Conservation (phyloP, 495 filamentous ascomycete genomes). For the Hyphodiscus hymeniophilus region DNA sequence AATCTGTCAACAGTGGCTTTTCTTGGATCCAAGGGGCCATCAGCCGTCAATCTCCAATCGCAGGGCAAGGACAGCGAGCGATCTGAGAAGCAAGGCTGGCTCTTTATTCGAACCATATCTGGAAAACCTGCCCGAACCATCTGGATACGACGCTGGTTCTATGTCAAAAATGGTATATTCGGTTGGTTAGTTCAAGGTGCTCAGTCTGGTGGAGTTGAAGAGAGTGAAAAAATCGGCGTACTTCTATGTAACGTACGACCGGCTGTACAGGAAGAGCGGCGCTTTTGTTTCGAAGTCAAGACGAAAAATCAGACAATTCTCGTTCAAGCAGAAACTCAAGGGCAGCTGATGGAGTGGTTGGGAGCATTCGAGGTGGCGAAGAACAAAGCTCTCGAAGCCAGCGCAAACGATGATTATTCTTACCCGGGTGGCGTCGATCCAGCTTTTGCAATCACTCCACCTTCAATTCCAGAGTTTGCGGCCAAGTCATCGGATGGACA, state of each 20-base stretch:
- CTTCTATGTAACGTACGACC: constrained; percentile 86
- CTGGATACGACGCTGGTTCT: constrained; percentile 92
- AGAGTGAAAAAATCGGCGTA: constrained; percentile 93
- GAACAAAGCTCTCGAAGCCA: constrained; percentile 74
- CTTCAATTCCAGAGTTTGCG: constrained; percentile 81
- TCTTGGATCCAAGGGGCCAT: constrained; percentile 61
- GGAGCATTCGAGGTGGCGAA: constrained; percentile 88
- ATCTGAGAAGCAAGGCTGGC: constrained; percentile 88
- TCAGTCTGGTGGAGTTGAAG: constrained; percentile 80
- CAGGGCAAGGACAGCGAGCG: constrained; percentile 16
- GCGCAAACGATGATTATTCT: constrained; percentile 49
- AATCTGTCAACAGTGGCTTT: constrained; percentile 78
- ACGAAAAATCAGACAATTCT: constrained; percentile 88
- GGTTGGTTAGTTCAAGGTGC: constrained; percentile 87
- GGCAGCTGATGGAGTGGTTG: constrained; percentile 86
- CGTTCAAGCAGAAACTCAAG: constrained; percentile 87
- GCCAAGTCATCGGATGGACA: constrained; percentile 65
- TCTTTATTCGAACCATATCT: constrained; percentile 72
- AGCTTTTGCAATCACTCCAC: constrained; percentile 86
- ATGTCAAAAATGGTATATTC: constrained; percentile 89
- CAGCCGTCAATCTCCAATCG: constrained; percentile 41
- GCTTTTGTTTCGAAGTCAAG: constrained; percentile 98
- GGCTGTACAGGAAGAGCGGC: constrained; percentile 83
- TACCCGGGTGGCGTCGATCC: constrained; percentile 60
- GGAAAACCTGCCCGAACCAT: constrained; percentile 81